A percentile compares a stretch with the other conserved stretches of the same genome.
These are phyloP conservation scores for Boletus sp. DNA, from an alignment of 768 basidiomycete species.

Conservation along the genomic window DNA sequence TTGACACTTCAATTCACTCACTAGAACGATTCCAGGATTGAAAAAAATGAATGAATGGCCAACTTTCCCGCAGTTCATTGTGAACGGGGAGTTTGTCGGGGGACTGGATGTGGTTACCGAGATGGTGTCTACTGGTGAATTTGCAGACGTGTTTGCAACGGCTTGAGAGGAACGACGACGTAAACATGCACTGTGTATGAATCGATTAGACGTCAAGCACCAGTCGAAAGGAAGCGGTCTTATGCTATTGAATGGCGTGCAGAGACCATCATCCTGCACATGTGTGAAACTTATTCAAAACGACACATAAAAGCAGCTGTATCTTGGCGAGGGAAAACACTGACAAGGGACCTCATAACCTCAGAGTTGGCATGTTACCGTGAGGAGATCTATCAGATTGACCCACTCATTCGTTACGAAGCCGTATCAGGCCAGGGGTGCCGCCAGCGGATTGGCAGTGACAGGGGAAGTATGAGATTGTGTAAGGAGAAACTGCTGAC, in stretches of 20 bases:
- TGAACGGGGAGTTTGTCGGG: conserved; percentile 91
- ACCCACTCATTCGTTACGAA: background rate
- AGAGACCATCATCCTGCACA: background rate
- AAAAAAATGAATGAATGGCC: conserved; percentile 87
- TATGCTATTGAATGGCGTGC: background rate
- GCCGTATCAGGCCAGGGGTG: background rate
- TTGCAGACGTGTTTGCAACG: conserved; percentile 43
- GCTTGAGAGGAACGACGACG: background rate
- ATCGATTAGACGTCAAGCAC: background rate
- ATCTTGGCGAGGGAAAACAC: background rate
- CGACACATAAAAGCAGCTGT: background rate
- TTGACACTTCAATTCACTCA: conserved; percentile 4
- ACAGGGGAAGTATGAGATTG: background rate
- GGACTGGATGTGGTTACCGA: conserved; percentile 91
- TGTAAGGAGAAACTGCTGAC: background rate
- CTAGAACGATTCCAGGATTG: conserved; percentile 43
- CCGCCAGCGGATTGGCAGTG: background rate
- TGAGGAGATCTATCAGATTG: background rate
- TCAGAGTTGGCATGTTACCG: background rate
- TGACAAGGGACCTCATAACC: background rate
- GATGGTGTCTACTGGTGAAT: conserved; percentile 79
- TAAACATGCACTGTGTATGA: background rate
- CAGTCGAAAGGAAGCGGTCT: background rate
- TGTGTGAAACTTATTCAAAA: background rate
- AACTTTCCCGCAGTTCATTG: conserved; percentile 81